Conservation (phyloP, 2,329 filamentous ascomycete genomes). For the Escovopsis weberi region DNA sequence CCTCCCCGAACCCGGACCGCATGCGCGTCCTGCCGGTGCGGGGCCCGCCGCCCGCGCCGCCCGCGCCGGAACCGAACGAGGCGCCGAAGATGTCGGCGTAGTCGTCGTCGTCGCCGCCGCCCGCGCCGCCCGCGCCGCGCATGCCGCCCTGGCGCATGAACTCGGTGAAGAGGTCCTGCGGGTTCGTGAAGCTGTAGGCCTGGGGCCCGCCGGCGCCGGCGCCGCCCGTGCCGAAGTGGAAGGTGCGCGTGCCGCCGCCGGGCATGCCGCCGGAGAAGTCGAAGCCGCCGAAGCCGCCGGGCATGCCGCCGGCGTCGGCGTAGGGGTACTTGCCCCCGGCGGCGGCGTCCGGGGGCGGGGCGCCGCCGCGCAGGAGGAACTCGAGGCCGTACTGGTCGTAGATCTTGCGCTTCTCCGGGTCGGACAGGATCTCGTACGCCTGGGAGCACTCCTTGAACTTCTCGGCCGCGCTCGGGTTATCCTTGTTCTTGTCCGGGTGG, state of each 20-base stretch:
- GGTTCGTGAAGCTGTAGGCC: constrained; percentile 72
- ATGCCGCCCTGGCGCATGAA: constrained; percentile 52
- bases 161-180: constrained; percentile 72
- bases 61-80: constrained; percentile 18
- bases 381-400: constrained; percentile 95
- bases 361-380: constrained; percentile 71
- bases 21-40: constrained; percentile 26
- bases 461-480: constrained; percentile 70
- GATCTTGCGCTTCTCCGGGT: constrained; percentile 88
- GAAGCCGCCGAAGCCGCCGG: constrained; percentile 37
- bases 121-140: constrained; percentile 24
- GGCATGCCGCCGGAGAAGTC: constrained; percentile 35
- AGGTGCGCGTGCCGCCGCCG: constrained; percentile 36
- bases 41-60: background rate
- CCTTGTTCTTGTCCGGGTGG: constrained; percentile 97
- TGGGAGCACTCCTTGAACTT: constrained; percentile 98
- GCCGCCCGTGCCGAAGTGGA: constrained; percentile 48
- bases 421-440: constrained; percentile 94
- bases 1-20: constrained; percentile 26
- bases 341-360: constrained; percentile 46
- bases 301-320: constrained; percentile 41
- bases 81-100: constrained; percentile 40
- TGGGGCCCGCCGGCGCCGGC: constrained; percentile 24
- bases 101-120: constrained; percentile 27
- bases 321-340: constrained; percentile 43